Conservation (phyloP, 2,329 filamentous ascomycete genomes). For the Calonectria crousiana region DNA sequence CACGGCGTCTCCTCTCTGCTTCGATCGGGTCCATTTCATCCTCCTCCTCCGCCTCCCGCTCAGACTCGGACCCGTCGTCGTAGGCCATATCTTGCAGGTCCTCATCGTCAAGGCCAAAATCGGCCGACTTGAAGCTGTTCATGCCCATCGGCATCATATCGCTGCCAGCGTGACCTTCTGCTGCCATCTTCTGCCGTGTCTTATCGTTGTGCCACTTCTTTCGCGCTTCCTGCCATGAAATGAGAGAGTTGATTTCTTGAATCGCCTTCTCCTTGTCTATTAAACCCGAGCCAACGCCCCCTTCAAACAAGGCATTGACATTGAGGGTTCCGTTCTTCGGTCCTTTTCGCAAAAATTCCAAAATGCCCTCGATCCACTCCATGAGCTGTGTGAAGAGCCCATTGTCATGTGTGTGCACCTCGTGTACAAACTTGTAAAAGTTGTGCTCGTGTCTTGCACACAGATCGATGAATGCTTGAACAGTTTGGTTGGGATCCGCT, state of each 20-base stretch:
- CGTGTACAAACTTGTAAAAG: conserved; percentile 99
- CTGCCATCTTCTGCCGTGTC: conserved; percentile 98
- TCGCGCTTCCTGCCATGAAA: conserved; percentile 92
- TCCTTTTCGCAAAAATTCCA: conserved; percentile 91
- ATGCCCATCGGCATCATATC: conserved; percentile 66
- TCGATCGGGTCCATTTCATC: conserved; percentile 90
- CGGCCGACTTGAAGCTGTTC: conserved; percentile 76
- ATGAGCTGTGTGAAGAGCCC: conserved; percentile 96
- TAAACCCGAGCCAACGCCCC: conserved; percentile 74
- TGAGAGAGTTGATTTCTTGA: conserved; percentile 84
- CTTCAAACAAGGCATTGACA: conserved; percentile 93
- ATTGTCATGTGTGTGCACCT: conserved; percentile 97
- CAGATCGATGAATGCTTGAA: conserved; percentile 97
- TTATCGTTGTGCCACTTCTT: conserved; percentile 99
- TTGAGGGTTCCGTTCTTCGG: conserved; percentile 89
- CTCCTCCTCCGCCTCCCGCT: conserved; percentile 78
- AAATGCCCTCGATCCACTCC: conserved; percentile 95
- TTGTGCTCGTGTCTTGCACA: conserved; percentile 95
- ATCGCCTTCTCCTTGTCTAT: conserved; percentile 81
- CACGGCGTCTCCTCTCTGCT: conserved; percentile 83
- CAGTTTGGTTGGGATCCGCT: conserved; percentile 96
- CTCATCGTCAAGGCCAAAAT: conserved; percentile 90
- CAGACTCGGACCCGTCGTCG: conserved; percentile 75
- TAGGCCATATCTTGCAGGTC: conserved; percentile 90
- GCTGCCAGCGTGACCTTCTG: conserved; percentile 69